phyloP scores from a whole-genome alignment of 2,329 filamentous ascomycete genomes.

The Lecanicillium sp. region DNA sequence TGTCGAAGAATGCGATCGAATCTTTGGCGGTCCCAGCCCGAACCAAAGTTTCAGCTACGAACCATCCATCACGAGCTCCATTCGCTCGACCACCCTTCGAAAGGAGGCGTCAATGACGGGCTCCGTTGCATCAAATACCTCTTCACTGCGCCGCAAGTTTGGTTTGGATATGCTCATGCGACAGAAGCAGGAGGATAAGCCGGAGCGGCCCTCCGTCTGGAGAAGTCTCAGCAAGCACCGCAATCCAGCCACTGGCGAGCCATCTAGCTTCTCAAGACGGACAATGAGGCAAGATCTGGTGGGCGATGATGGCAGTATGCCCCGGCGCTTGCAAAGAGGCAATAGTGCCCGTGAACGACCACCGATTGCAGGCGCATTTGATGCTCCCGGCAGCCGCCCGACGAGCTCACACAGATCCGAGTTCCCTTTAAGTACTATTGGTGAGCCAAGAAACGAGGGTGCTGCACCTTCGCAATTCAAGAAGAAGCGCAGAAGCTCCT shows the following conservation, averaged over 20 bases:
- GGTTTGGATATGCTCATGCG: slow-evolving; percentile 70
- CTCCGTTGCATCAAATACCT: slow-evolving; percentile 78
- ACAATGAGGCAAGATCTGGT: slow-evolving; percentile 67
- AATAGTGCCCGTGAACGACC: slow-evolving; percentile 55
- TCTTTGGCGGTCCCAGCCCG: slow-evolving; percentile 64
- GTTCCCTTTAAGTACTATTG: slow-evolving; percentile 53
- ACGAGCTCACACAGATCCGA: slow-evolving; percentile 52
- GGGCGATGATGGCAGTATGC: slow-evolving; percentile 59
- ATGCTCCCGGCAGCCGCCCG: slow-evolving; percentile 52
- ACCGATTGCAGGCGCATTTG: slow-evolving; percentile 56
- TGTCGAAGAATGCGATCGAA: slow-evolving; percentile 79
- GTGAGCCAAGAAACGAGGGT: slow-evolving; percentile 46
- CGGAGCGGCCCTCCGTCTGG: slow-evolving; percentile 73
- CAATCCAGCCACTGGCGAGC: slow-evolving; percentile 52
- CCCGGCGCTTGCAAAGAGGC: slow-evolving; percentile 33
- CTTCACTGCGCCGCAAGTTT: slow-evolving; percentile 78
- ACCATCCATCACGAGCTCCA: slow-evolving; percentile 49
- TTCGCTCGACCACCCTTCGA: slow-evolving; percentile 46
- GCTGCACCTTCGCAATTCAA: slow-evolving; percentile 39
- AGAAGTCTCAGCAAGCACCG: slow-evolving; percentile 82
- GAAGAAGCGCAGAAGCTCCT: slow-evolving; percentile 82
- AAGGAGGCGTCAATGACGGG: slow-evolving; percentile 58
- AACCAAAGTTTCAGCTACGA: slow-evolving; percentile 34
- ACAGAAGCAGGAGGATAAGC: slow-evolving; percentile 69
- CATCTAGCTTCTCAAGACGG: slow-evolving; percentile 59